Evolutionary conservation across 139 green algal genomes (phyloP), one percentile per base, ranked within the genome.

Genomic region (Coelastrella sp.): DNA sequence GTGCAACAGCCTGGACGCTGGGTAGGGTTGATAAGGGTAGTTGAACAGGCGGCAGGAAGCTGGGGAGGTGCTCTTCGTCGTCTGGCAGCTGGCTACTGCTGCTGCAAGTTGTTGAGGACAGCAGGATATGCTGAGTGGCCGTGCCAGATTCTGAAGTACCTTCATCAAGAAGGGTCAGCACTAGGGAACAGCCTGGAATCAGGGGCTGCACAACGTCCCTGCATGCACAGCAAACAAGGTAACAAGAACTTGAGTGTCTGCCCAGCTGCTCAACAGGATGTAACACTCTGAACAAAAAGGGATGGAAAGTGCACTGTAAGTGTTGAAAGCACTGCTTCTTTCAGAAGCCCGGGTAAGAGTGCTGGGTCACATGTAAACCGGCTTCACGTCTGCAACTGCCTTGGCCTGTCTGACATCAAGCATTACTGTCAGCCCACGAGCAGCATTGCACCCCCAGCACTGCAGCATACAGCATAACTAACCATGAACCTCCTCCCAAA

Each of bases 121-220:
- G 32, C 61, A 77, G 77, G 61, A 78, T 78, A 32, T 87, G 79
- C 79, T 84, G 79, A 13, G 79, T 84, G 6, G 79, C 79, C 10
- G n/a, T 54, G 23, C 82, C 64, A 6, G 59, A 73, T 22, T 77
- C 64, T 47, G 71, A n/a, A 3, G 64, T 78, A 61, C 82, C 64
- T 17, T 87, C 82, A 0, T 87, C 82, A 3, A 87, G 61, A 13
- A 87, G 13, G 5, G 65, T 77, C 20, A 87, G 32, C 82, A 87
- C 65, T n/a, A 87, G 7, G 4, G 61, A 79, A 57, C 82, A 87
- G 32, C 32, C 32, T 32, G 82, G 64, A 13, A 87, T 17, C 19
- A 87, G 32, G 8, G 82, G 54, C 13, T n/a, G 61, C 32, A 87
- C 23, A 66, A 87, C 11, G 4, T 84, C 79, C 79, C 79, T 84